These are phyloP conservation scores for Reutealis trisperma DNA, from an alignment of 345 rosid genomes.

Conservation along the genomic window DNA sequence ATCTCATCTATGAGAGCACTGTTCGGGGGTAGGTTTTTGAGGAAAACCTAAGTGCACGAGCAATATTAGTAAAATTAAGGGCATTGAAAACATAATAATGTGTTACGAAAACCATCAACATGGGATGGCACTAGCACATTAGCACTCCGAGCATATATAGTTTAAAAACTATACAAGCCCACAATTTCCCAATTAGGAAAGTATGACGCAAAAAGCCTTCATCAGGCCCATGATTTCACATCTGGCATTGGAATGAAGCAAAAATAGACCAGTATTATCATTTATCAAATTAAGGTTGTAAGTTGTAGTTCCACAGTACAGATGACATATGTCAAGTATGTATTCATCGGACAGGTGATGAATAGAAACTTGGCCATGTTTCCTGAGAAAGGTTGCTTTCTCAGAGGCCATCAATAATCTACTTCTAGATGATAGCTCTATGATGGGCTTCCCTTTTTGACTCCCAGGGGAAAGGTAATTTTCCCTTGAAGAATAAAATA, in stretches of 20 bases:
- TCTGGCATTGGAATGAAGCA: background rate
- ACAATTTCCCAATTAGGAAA: background rate
- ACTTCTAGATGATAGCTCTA: too few relatives aligned
- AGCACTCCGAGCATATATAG: background rate
- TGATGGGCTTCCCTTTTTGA: too few relatives aligned
- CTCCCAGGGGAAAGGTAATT: background rate
- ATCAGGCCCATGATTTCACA: slow-evolving; percentile 8
- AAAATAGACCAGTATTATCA: background rate
- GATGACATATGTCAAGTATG: background rate
- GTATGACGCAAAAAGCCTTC: background rate
- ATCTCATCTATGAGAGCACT: slow-evolving; percentile 83
- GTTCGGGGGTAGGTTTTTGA: slow-evolving; percentile 91
- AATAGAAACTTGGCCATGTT: too few relatives aligned
- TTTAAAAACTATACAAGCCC: background rate
- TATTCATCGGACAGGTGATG: background rate
- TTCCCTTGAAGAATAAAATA: too few relatives aligned
- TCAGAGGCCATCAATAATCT: too few relatives aligned
- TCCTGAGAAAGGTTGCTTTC: too few relatives aligned
- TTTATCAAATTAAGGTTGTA: background rate
- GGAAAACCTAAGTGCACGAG: slow-evolving; percentile 56
- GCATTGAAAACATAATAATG: background rate
- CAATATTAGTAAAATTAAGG: background rate
- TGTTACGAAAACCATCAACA: background rate
- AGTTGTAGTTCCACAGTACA: background rate
- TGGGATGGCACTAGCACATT: background rate